A percentile compares a stretch with the other conserved stretches of the same genome.
Evolutionary conservation across 768 basidiomycete genomes (phyloP).

Genomic region (Mycena sanguinolenta): DNA sequence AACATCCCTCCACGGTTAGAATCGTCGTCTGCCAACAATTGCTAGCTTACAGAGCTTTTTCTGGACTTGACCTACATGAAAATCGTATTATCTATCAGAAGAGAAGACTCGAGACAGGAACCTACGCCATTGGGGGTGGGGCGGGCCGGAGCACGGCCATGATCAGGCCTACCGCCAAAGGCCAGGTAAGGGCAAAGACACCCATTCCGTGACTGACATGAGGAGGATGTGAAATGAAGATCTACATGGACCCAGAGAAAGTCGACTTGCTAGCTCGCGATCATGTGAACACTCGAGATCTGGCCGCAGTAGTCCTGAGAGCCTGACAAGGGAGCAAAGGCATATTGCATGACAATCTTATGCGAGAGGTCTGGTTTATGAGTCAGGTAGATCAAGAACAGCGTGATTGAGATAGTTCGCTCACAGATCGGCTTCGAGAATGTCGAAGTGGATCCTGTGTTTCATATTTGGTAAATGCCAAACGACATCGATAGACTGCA

Average conservation of each 20-base stretch:
- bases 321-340: background rate
- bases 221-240: no score
- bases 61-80: conserved; percentile 7
- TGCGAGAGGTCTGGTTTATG: conserved; percentile 15
- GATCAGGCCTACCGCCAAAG: background rate
- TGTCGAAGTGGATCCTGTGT: conserved; percentile 28
- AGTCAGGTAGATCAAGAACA: no score
- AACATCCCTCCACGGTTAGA: background rate
- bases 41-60: conserved; percentile 17
- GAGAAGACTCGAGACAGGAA: background rate
- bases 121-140: conserved; percentile 9
- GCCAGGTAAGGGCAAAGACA: conserved; percentile 7
- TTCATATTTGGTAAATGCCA: no score
- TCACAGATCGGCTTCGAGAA: conserved; percentile 27
- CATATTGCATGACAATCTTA: conserved; percentile 18
- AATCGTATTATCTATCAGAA: background rate
- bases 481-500: no score
- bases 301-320: conserved; percentile 21
- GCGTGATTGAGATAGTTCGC: background rate
- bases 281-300: background rate
- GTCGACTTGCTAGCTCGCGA: conserved; percentile 16
- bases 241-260: background rate
- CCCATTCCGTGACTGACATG: conserved; percentile 19
- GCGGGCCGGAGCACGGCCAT: conserved; percentile 13
- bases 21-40: no score